Evolutionary conservation across 179 eudicot species (phyloP), one percentile per base, ranked within the genome.

Genomic region (Beta macrorhiza): DNA sequence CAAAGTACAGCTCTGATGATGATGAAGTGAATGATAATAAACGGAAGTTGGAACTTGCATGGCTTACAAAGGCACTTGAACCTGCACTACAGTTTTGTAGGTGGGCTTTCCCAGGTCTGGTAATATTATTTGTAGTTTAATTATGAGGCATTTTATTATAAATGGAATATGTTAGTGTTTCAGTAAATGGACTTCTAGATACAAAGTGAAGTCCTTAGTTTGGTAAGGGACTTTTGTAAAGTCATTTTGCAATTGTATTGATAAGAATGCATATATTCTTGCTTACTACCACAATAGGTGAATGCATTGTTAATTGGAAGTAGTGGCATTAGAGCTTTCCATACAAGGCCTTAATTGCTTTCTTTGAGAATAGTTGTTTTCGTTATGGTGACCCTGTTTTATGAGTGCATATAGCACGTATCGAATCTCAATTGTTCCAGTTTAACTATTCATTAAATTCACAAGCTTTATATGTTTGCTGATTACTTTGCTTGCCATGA

Each of bases 11-110:
- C 79, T 90, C 91, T 17, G 86, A 89, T 71, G 91, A 93, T 53
- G 97, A 93, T 73, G 97, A 89, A 75, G 68, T 83, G 77, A 84
- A 75, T 81, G 84, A 85, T 81, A 89, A 80, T 78, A 92, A 86
- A 75, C 86, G 88, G 87, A 96, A 88, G 77, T 78, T 80, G 74
- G 99, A 93, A 83, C 90, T 88, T 85, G 93, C 92, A 79, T 96
- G 97, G 94, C 84, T 95, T 65, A 61, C 90, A 49, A 96, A 91
- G 84, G 94, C 96, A 78, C 89, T 93, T 69, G 98, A 96, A 77
- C 97, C 98, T 51, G 97, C 98, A n/a, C 75, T 93, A 77, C 95
- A 94, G 57, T 70, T 93, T 74, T 92, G 87, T 74, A 84, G 87
- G 82, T 82, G 92, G 92, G 94, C 97, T 78, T 74, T 95, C 19